Evolutionary conservation across 2,329 filamentous ascomycete species (phyloP), one percentile per base, ranked within the genome.

Genomic region (Sclerotinia nivalis): DNA sequence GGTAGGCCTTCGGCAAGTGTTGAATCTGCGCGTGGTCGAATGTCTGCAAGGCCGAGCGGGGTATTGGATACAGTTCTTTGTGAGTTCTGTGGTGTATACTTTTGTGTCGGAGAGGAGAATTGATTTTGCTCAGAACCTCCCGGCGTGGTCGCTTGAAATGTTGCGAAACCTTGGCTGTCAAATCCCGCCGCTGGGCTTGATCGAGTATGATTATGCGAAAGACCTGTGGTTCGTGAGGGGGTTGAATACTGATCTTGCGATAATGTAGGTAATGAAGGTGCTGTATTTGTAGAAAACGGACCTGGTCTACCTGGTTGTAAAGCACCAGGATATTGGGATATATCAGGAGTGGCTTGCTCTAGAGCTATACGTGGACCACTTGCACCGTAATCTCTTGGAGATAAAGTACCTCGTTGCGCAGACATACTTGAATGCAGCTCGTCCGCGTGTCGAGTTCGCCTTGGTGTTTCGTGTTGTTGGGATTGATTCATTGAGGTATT

Each of bases 11-110:
- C 93, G 25, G 89, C 89, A 77, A 96, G 86, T 78, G 87, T 89
- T 65, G 92, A 94, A 78, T 97, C 93, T 73, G 92, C 91, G 70
- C 93, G 88, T 15, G 93, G 93, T 70, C 95, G 87, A 79, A 98
- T 97, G 80, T 98, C 95, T 71, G 93, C 92, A 56, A 98, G 87
- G 22, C 93, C 96, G 45, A 98, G 86, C 3, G 95, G 95, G 12
- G 94, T 97, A 79, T 96, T 95, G 74, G 72, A 92, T 67, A 89
- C 81, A 71, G 84, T 86, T 73, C 87, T 87, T 85, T 82, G 90
- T 79, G 81, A 88, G 62, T 83, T 85, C 12, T 87, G 83, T 55
- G 84, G 82, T 73, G 80, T 82, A 79, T 89, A 89, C 75, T 87
- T 88, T 70, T 81, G 75, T 7, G 86, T 84, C 4, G 80, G 77